These are phyloP conservation scores for Hamamelis virginiana DNA, from an alignment of 164 flowering plant species.

Conservation along the genomic window DNA sequence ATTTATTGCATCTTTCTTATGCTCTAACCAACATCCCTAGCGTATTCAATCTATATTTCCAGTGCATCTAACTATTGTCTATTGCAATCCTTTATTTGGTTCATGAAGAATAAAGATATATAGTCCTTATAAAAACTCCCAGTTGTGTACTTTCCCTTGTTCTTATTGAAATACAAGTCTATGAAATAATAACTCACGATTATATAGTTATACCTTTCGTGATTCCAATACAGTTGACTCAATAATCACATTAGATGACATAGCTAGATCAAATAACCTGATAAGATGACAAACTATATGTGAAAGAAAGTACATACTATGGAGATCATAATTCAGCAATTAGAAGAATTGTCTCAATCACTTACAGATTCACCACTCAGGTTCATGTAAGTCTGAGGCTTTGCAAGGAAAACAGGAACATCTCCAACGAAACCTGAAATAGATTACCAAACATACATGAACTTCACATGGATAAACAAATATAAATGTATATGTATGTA, in stretches of 20 bases:
- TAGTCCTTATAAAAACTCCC: not conserved
- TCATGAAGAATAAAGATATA: not conserved
- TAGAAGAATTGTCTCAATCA: not conserved
- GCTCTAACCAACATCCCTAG: no score
- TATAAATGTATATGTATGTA: not conserved
- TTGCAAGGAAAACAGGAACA: slow-evolving; percentile 80
- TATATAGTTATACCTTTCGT: not conserved
- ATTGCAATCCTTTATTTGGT: not conserved
- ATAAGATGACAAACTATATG: not conserved
- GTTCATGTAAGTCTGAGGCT: slow-evolving; percentile 98
- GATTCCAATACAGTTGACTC: not conserved
- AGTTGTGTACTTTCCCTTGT: not conserved
- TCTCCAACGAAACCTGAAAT: slow-evolving; percentile 62
- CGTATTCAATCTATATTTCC: not conserved
- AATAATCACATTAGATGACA: not conserved
- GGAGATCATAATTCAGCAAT: not conserved
- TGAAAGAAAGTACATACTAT: not conserved
- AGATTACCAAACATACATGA: not conserved
- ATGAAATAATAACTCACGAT: not conserved
- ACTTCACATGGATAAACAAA: not conserved
- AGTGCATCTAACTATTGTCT: not conserved
- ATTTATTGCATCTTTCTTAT: no score
- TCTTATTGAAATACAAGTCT: not conserved
- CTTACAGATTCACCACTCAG: slow-evolving; percentile 94
- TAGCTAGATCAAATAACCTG: not conserved